These are phyloP conservation scores for Juncus effusus DNA, from an alignment of 176 grass and related monocot genomes.

Conservation along the genomic window DNA sequence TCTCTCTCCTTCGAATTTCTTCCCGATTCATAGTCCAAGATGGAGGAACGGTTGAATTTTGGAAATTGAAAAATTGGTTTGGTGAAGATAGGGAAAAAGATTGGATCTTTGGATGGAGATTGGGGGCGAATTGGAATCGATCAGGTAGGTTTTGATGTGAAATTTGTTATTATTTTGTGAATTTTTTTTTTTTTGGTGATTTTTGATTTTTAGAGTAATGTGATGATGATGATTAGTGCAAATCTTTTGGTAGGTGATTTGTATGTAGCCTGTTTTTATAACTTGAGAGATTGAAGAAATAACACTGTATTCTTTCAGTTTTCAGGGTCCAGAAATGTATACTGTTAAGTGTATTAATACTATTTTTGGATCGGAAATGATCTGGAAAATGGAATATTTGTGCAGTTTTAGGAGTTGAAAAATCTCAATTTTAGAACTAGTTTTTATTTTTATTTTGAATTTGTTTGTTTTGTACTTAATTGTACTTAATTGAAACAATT, in stretches of 20 bases:
- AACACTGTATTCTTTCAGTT: conserved; percentile 19
- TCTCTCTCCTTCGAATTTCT: conserved; percentile 26
- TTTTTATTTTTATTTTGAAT: no score
- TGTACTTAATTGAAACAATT: no score
- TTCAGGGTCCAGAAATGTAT: conserved; percentile 20
- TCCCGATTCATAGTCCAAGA: conserved; percentile 18
- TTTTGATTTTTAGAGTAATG: conserved; percentile 21
- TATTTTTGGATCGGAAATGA: neutral
- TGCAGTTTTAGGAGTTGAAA: no score
- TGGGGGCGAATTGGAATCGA: neutral
- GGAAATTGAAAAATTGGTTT: conserved; percentile 2
- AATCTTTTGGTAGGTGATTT: conserved; percentile 31
- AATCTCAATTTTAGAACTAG: no score
- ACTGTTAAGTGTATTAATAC: conserved; percentile 6
- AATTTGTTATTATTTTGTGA: conserved; percentile 22
- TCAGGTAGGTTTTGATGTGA: conserved; percentile 25
- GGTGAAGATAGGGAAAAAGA: conserved; percentile 20
- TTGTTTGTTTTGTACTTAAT: no score
- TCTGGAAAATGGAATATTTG: no score
- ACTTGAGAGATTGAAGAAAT: neutral
- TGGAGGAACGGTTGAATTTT: conserved; percentile 30
- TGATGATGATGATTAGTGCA: conserved; percentile 24
- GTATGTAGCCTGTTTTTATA: conserved; percentile 17
- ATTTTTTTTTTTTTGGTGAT: no score
- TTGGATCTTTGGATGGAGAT: conserved; percentile 9